Conservation (phyloP, 495 filamentous ascomycete species). For the Neurospora discreta region DNA sequence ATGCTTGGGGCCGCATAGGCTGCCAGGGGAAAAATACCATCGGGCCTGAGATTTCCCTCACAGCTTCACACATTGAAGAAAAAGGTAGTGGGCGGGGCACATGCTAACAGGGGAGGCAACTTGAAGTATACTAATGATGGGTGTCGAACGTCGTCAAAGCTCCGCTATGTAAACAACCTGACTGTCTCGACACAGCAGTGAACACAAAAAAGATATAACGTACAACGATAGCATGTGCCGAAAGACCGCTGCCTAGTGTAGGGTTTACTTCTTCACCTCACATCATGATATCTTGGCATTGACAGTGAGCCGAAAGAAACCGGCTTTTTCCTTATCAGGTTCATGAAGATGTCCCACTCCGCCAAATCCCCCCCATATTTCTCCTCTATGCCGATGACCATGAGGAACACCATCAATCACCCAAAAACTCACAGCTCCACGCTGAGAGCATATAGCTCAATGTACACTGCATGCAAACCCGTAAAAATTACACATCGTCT, state of each 20-base stretch:
- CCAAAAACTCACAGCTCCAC: neutral
- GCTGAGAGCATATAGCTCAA: neutral
- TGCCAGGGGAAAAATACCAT: neutral
- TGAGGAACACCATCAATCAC: neutral
- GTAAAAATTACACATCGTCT: neutral
- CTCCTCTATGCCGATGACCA: neutral
- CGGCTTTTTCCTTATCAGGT: neutral
- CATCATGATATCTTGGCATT: neutral
- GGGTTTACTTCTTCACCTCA: neutral
- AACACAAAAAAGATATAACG: neutral
- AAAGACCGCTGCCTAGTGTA: neutral
- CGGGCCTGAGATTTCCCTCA: slow-evolving; percentile 9
- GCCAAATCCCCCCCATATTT: neutral
- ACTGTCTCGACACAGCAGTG: neutral
- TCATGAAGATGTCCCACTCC: neutral
- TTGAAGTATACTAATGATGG: neutral
- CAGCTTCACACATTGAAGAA: neutral
- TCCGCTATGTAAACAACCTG: neutral
- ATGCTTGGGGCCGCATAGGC: neutral
- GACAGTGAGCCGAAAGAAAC: neutral
- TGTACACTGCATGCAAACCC: neutral
- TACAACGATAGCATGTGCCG: neutral
- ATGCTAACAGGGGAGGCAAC: neutral
- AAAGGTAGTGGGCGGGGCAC: neutral
- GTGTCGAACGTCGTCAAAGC: neutral